Evolutionary conservation across 2,329 filamentous ascomycete genomes (phyloP).

Genomic region (Ceratocystiopsis brevicomis): DNA sequence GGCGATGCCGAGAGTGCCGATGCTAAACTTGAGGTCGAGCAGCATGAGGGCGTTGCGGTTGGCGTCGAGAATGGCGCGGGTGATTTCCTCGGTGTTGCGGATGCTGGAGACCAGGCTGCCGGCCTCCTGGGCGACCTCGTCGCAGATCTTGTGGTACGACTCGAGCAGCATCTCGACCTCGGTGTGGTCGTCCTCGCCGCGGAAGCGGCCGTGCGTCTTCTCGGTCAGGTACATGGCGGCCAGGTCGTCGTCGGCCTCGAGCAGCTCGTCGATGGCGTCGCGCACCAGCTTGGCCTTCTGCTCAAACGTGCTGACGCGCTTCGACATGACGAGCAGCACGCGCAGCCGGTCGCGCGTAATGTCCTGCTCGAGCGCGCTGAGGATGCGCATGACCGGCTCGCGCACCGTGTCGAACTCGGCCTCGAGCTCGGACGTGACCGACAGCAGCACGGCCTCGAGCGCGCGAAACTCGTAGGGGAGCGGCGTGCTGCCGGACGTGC

Average conservation of each 20-base stretch:
- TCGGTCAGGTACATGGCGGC: constrained; percentile 91
- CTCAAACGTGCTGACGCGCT: constrained; percentile 90
- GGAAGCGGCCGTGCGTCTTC: constrained; percentile 52
- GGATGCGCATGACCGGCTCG: constrained; percentile 74
- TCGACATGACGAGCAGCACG: constrained; percentile 79
- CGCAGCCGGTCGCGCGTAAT: constrained; percentile 89
- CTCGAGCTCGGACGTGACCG: constrained; percentile 78
- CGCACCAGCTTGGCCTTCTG: constrained; percentile 88
- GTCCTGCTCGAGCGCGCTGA: constrained; percentile 84
- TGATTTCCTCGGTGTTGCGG: constrained; percentile 93
- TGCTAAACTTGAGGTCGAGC: constrained; percentile 87
- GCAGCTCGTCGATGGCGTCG: constrained; percentile 82
- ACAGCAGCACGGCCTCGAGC: constrained; percentile 84
- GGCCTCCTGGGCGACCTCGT: constrained; percentile 92
- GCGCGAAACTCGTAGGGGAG: constrained; percentile 93
- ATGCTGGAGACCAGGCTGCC: constrained; percentile 88
- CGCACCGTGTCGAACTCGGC: constrained; percentile 87
- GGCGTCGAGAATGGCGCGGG: constrained; percentile 90
- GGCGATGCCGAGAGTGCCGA: constrained; percentile 83
- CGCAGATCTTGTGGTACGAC: constrained; percentile 92
- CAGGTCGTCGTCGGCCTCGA: constrained; percentile 91
- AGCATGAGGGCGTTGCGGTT: constrained; percentile 98
- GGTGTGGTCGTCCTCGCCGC: constrained; percentile 73
- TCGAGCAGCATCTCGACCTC: constrained; percentile 95
- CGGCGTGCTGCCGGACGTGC: constrained; percentile 14